Percentiles rank a stretch among this genome's conserved stretches.
Evolutionary conservation across 768 basidiomycete species (phyloP).

Genomic region (Lentinula edodes): DNA sequence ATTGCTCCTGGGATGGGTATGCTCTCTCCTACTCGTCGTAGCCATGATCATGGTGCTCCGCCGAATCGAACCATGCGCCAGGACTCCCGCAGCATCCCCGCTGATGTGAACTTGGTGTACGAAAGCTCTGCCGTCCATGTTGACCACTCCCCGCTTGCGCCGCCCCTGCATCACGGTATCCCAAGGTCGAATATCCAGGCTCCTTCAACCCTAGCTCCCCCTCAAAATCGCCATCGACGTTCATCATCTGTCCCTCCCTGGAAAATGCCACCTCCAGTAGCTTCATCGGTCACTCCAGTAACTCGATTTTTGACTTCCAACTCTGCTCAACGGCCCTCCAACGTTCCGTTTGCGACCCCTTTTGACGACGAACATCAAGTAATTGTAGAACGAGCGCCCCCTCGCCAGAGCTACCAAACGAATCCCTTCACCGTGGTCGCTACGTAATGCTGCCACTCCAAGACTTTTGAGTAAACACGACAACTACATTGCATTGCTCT

Average conservation of each 20-base stretch:
- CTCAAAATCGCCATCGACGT: slow-evolving; percentile 15
- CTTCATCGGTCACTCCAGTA: slow-evolving; percentile 28
- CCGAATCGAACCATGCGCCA: slow-evolving; percentile 26
- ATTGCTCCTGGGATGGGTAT: slow-evolving; percentile 27
- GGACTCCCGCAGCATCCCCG: slow-evolving; percentile 27
- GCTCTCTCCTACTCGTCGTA: slow-evolving; percentile 21
- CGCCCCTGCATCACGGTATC: slow-evolving; percentile 40
- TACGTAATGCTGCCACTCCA: slow-evolving; percentile 8
- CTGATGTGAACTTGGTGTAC: slow-evolving; percentile 24
- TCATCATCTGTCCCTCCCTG: slow-evolving; percentile 16
- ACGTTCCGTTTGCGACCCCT: slow-evolving; percentile 64
- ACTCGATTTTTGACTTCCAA: slow-evolving; percentile 40
- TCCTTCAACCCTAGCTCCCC: slow-evolving; percentile 8
- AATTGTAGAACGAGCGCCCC: slow-evolving; percentile 19
- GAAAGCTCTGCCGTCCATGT: slow-evolving; percentile 14
- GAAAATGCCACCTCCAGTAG: slow-evolving; percentile 12
- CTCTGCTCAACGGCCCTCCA: slow-evolving; percentile 35
- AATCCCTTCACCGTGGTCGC: slow-evolving; percentile 42
- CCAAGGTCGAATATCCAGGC: slow-evolving; percentile 6
- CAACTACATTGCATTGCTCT: not conserved
- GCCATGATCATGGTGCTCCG: slow-evolving; percentile 9
- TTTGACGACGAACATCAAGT: slow-evolving; percentile 67
- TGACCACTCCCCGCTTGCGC: slow-evolving; percentile 18
- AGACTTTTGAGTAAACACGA: not conserved
- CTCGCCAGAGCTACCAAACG: slow-evolving; percentile 38